A percentile compares a stretch with the other conserved stretches of the same genome.
Evolutionary conservation across 78 protist species (phyloP).

Genomic region (Dictyostelium brefeldianum): DNA sequence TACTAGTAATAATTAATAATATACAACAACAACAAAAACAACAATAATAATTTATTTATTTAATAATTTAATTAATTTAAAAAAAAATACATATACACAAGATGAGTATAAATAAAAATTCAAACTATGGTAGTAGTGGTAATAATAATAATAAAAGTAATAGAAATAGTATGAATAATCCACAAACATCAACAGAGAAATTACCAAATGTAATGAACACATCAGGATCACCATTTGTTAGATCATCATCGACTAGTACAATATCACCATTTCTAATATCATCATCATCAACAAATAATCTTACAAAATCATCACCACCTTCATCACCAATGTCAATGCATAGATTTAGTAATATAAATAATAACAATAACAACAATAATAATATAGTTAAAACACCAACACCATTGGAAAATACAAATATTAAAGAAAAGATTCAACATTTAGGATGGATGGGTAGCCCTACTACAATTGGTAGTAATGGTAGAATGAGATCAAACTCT

Average conservation of each 20-base stretch:
- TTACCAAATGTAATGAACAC: neutral
- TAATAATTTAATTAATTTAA: too few species aligned
- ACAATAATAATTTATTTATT: too few species aligned
- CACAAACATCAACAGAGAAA: constrained; percentile 1
- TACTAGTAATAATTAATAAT: too few species aligned
- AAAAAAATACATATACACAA: neutral
- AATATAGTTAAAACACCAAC: neutral
- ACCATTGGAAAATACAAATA: neutral
- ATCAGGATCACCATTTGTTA: constrained; percentile 2
- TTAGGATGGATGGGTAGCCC: constrained; percentile 61
- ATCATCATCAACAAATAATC: too few species aligned
- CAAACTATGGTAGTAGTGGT: neutral
- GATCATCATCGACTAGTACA: neutral
- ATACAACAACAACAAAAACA: too few species aligned
- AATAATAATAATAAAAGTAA: neutral
- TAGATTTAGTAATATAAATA: neutral
- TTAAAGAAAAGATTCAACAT: constrained; percentile 37
- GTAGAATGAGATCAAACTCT: constrained; percentile 47
- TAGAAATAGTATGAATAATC: neutral
- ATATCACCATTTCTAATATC: constrained; percentile 30
- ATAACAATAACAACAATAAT: neutral
- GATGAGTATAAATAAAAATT: neutral
- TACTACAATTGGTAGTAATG: neutral
- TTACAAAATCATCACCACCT: neutral
- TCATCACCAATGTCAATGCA: constrained; percentile 18